Evolutionary conservation across 2,329 filamentous ascomycete genomes (phyloP), one percentile per base, ranked within the genome.

Genomic region (Fusarium tanahbumbuense): DNA sequence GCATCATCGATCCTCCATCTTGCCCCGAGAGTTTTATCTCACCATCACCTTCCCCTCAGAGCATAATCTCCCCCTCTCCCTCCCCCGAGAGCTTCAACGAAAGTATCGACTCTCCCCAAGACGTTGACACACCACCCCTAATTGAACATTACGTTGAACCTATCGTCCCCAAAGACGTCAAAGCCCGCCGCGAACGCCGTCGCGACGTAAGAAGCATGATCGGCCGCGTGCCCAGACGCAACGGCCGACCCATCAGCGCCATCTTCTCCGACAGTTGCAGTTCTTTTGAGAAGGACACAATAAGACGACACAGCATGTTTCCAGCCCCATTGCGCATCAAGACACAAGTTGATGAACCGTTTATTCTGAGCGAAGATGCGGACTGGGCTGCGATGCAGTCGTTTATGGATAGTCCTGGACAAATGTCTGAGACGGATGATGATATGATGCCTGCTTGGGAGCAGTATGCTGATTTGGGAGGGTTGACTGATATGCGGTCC

Each of bases 381-480:
- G 79, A 82, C 56, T 81, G 79, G 79, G 70, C 73, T 12, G 76
- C 76, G 12, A 81, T 81, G 79, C 77, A 81, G 61, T 73, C 73
- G 3, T 80, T 81, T 46, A 75, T 81, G 56, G 76, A 79, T 32
- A 75, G 68, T 28, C 65, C 64, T 10, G 66, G 60, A 12, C 64
- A 67, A 7, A 56, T 60, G 13, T 52, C 67, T 8, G 60, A 59
- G 23, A 65, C 53, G 12, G 72, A 74, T 22, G 73, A 73, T 32
- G 70, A 74, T 22, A 73, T 71, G 30, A 72, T 78, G 59, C 76
- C 80, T 6, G 80, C 80, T 7, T 86, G 83, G 83, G 83, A 83
- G 67, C 82, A 84, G 73, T 85, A 83, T 64, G 77, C 79, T 28
- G 82, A 83, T 15, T 73, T 86, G 6, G 84, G 84, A 34, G 84